These are phyloP conservation scores for Diaporthe vexans DNA, from an alignment of 2,329 filamentous ascomycete species.

Conservation along the genomic window DNA sequence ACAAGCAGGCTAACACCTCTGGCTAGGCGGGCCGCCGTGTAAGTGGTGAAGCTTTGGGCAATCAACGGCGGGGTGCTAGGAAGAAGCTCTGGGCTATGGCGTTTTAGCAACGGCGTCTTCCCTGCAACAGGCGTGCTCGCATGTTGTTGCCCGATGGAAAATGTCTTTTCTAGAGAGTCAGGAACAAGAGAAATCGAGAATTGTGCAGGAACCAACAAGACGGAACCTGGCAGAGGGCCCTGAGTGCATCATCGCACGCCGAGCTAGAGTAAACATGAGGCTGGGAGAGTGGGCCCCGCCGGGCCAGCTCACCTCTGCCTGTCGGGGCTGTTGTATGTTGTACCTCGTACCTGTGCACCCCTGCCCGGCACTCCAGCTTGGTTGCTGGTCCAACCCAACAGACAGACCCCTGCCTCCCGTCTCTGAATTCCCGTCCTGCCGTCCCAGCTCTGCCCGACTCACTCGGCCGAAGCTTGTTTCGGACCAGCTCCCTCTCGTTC, in stretches of 20 bases:
- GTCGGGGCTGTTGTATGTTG: background rate
- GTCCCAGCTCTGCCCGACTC: background rate
- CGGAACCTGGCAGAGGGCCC: background rate
- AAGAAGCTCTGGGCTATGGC: constrained; percentile 24
- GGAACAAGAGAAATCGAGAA: constrained; percentile 23
- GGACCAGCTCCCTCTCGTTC: background rate
- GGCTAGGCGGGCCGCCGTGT: constrained; percentile 8
- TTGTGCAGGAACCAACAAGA: constrained; percentile 1
- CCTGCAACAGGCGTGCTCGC: constrained; percentile 8
- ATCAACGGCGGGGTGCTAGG: constrained; percentile 23
- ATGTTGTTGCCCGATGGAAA: background rate
- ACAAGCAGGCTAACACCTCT: background rate
- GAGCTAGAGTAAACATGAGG: constrained; percentile 33
- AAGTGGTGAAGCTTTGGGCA: constrained; percentile 24
- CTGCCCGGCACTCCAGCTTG: constrained; percentile 21
- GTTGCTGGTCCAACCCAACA: background rate
- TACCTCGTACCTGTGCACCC: constrained; percentile 2
- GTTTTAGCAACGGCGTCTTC: constrained; percentile 30
- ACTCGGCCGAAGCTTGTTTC: constrained; percentile 24
- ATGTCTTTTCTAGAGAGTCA: constrained; percentile 7
- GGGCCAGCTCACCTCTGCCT: constrained; percentile 14
- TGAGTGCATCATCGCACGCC: constrained; percentile 12
- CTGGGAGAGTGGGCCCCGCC: constrained; percentile 29
- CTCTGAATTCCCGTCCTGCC: background rate
- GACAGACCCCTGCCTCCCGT: constrained; percentile 12